phyloP scores from a whole-genome alignment of 2,329 filamentous ascomycete species.

The Exserohilum turcica region DNA sequence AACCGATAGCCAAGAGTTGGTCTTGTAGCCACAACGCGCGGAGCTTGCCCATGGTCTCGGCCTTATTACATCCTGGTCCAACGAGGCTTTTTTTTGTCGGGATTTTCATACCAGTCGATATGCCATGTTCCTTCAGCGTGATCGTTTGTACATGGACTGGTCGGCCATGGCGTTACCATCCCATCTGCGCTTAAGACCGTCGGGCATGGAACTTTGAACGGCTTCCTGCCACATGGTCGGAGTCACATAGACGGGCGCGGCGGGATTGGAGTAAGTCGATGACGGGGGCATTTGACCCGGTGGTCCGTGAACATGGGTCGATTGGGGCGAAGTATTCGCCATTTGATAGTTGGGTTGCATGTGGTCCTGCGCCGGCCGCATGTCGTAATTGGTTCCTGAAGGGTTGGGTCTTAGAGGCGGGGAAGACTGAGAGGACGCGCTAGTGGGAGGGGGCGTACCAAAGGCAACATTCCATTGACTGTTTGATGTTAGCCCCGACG shows the following conservation, averaged over 20 bases:
- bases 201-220: conserved; percentile 50
- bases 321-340: conserved; percentile 44
- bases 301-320: conserved; percentile 35
- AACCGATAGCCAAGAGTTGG: not conserved
- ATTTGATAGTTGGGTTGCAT: conserved; percentile 42
- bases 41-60: conserved; percentile 1
- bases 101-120: not conserved
- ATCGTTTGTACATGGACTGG: conserved; percentile 47
- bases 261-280: conserved; percentile 41
- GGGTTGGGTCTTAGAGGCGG: conserved; percentile 52
- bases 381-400: conserved; percentile 47
- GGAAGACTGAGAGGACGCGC: conserved; percentile 50
- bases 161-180: conserved; percentile 49
- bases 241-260: conserved; percentile 49
- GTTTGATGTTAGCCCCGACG: conserved; percentile 24
- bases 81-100: not conserved
- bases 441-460: conserved; percentile 63
- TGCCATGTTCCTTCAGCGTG: conserved; percentile 34
- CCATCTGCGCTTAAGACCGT: conserved; percentile 53
- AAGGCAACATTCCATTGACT: conserved; percentile 97
- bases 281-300: conserved; percentile 41
- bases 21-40: not conserved
- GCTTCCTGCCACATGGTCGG: conserved; percentile 59
- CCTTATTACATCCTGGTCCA: not conserved
- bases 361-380: conserved; percentile 44